Percentiles rank a stretch among this genome's conserved stretches.
These are phyloP conservation scores for Pelargonium cotyledonis DNA, from an alignment of 441 rosid species.

Conservation along the genomic window DNA sequence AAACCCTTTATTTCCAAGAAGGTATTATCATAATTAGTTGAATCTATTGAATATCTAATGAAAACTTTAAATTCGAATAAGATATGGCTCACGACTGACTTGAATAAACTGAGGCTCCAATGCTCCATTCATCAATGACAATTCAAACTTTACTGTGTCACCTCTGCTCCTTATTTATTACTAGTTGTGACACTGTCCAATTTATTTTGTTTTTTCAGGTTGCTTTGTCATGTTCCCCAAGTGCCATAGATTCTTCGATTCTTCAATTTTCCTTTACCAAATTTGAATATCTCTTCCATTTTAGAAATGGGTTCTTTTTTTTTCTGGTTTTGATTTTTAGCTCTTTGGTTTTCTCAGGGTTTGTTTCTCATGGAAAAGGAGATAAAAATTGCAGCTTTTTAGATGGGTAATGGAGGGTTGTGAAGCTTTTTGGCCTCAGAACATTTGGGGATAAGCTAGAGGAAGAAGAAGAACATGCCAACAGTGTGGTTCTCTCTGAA, in stretches of 20 bases:
- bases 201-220: neutral
- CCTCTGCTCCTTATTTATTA: neutral
- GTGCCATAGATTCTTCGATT: neutral
- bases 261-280: neutral
- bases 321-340: neutral
- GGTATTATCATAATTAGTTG: too few species aligned
- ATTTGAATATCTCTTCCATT: neutral
- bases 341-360: neutral
- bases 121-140: neutral
- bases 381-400: neutral
- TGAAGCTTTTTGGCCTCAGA: neutral
- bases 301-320: neutral
- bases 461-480: conserved; percentile 29
- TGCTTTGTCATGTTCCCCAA: neutral
- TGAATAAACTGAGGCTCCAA: neutral
- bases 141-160: neutral
- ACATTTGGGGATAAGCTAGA: neutral
- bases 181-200: neutral
- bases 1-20: too few species aligned
- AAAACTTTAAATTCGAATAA: too few species aligned
- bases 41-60: too few species aligned
- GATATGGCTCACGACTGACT: too few species aligned
- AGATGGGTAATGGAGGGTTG: neutral
- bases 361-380: neutral
- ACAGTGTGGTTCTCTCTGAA: conserved; percentile 44